Evolutionary conservation across 2,329 filamentous ascomycete genomes (phyloP).

Genomic region (Pseudofabraea citricarpa): DNA sequence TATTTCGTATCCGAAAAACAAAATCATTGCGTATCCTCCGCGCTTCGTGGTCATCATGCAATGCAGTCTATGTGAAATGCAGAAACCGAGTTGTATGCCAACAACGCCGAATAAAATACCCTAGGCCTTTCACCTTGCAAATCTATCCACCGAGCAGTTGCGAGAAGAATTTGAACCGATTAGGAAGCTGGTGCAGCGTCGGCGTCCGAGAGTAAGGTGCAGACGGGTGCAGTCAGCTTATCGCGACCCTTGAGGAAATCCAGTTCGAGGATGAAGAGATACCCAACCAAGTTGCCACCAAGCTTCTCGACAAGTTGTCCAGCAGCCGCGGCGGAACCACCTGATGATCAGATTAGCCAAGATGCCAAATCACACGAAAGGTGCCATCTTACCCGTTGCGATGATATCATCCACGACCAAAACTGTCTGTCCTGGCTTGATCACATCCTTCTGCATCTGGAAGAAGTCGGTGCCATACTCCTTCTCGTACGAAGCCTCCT

Average conservation of each 20-base stretch:
- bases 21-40: neutral
- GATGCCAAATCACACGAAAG: neutral
- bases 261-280: slow-evolving; percentile 93
- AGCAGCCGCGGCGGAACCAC: slow-evolving; percentile 85
- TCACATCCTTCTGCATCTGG: slow-evolving; percentile 86
- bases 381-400: slow-evolving; percentile 72
- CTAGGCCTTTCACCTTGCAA: too few species aligned
- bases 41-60: slow-evolving; percentile 8
- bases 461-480: slow-evolving; percentile 95
- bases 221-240: slow-evolving; percentile 79
- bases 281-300: slow-evolving; percentile 81
- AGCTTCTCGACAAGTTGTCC: slow-evolving; percentile 82
- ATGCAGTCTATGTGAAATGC: slow-evolving; percentile 25
- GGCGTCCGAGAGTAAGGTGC: slow-evolving; percentile 73
- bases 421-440: slow-evolving; percentile 83
- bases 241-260: slow-evolving; percentile 87
- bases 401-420: slow-evolving; percentile 97
- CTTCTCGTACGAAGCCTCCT: slow-evolving; percentile 84
- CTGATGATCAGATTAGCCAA: slow-evolving; percentile 39
- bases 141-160: too few species aligned
- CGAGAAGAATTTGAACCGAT: too few species aligned
- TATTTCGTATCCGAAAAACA: too few species aligned
- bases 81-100: slow-evolving; percentile 5
- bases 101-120: too few species aligned
- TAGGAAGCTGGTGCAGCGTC: slow-evolving; percentile 22